Evolutionary conservation across 2,329 filamentous ascomycete genomes (phyloP), one percentile per base, ranked within the genome.

Genomic region (Claviceps quebecensis): DNA sequence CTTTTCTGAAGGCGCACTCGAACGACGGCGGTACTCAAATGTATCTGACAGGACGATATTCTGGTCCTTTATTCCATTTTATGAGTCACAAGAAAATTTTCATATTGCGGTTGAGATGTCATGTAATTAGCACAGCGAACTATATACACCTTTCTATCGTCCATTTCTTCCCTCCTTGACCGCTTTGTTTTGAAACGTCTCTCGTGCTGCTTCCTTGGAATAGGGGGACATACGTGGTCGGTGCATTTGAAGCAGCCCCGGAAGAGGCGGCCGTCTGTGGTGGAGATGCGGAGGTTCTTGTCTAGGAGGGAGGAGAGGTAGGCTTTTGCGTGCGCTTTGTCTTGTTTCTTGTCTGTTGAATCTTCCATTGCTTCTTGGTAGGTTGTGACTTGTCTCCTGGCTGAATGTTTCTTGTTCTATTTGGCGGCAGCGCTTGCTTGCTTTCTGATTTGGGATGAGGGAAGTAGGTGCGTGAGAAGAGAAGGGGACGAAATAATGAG

Each of bases 161-260:
- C 8, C 19, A 16, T 14, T 44, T 26, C 16, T 2, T 23, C 5
- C 16, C 16, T 44, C 14, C 23, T 16, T 44, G 13, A 7, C 11
- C 6, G 16, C 11, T 23, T 3, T 23, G 6, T 44, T 23, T 44
- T 26, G 29, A 11, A 11, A 34, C 5, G 6, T 7, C 41, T 44
- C 14, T 7, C n/a, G 11, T 13, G 11, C 40, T 14, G 19, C 16
- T 43, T 16, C 22, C 11, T 44, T 14, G 16, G 4, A 26, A 13
- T 19, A 29, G n/a, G 29, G 16, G n/a, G 38, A 74, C 78, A 48
- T 70, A 94, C 89, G 54, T 85, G 81, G 72, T 98, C 93, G 34
- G 90, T 96, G 72, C 93, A 98, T 69, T 94, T 96, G 70, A 98
- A 86, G 56, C 82, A 77, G 19, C 93, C 93, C 51, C 89, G 80